Percentiles rank a stretch among this genome's conserved stretches.
phyloP scores from a whole-genome alignment of 2,329 filamentous ascomycete genomes.

The Claviceps cyperi region DNA sequence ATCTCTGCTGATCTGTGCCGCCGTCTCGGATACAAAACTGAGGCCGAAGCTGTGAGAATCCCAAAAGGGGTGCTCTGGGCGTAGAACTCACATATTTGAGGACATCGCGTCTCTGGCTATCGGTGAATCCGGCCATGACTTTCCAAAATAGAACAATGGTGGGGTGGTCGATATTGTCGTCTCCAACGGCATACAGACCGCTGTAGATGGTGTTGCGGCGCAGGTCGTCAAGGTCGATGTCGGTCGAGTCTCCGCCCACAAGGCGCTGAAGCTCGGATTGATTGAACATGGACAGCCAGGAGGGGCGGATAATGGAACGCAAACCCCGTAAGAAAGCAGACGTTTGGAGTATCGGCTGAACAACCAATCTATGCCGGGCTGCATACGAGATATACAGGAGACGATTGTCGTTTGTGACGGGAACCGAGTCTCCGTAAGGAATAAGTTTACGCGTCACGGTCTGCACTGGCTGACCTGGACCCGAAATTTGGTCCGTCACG shows the following conservation, averaged over 20 bases:
- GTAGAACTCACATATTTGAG: slow-evolving; percentile 94
- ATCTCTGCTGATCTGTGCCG: slow-evolving; percentile 42
- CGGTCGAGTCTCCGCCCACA: slow-evolving; percentile 71
- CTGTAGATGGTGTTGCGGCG: slow-evolving; percentile 74
- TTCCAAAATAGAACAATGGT: slow-evolving; percentile 84
- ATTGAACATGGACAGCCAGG: slow-evolving; percentile 98
- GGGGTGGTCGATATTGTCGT: slow-evolving; percentile 74
- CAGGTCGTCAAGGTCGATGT: slow-evolving; percentile 79
- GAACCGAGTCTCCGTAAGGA: slow-evolving; percentile 57
- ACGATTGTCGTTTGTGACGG: slow-evolving; percentile 83
- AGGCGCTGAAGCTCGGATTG: slow-evolving; percentile 87
- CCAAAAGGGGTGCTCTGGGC: slow-evolving; percentile 74
- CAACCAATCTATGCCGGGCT: slow-evolving; percentile 70
- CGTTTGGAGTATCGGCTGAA: slow-evolving; percentile 70
- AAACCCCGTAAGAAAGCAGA: slow-evolving; percentile 78
- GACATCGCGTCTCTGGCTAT: slow-evolving; percentile 68
- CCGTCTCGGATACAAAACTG: slow-evolving; percentile 82
- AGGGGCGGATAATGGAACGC: slow-evolving; percentile 73
- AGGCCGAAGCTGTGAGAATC: slow-evolving; percentile 75
- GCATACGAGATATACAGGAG: slow-evolving; percentile 91
- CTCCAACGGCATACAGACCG: slow-evolving; percentile 78
- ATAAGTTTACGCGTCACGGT: slow-evolving; percentile 64
- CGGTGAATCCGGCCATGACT: slow-evolving; percentile 62
- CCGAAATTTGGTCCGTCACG: slow-evolving; percentile 54
- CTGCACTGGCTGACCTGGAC: slow-evolving; percentile 31